Evolutionary conservation across 2,329 filamentous ascomycete genomes (phyloP).

Genomic region (Microsporum canis): DNA sequence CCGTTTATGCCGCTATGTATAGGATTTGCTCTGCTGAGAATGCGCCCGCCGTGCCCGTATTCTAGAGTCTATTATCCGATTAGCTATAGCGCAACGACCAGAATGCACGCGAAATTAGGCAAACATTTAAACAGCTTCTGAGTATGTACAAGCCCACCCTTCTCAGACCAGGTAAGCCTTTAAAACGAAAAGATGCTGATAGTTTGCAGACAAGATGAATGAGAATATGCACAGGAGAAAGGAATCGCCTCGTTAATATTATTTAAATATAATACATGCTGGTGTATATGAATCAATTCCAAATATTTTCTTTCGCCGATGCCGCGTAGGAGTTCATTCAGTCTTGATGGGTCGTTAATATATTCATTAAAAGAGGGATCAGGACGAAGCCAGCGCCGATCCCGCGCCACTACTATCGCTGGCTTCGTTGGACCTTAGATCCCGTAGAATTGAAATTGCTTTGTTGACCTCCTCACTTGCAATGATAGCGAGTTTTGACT

Average conservation of each 20-base stretch:
- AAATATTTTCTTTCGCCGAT: neutral
- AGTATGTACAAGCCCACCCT: neutral
- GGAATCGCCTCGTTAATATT: neutral
- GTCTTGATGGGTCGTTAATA: neutral
- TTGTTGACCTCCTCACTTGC: constrained; percentile 67
- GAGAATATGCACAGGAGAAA: neutral
- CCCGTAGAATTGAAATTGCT: constrained; percentile 45
- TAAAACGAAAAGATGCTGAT: neutral
- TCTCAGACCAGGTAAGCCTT: neutral
- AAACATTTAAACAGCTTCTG: neutral
- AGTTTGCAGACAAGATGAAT: neutral
- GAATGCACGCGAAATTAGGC: neutral
- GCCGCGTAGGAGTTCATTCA: neutral
- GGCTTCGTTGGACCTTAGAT: constrained; percentile 14
- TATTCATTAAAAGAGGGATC: constrained; percentile 7
- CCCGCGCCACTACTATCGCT: constrained; percentile 12
- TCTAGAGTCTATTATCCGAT: neutral
- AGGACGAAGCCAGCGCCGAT: neutral
- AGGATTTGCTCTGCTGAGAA: neutral
- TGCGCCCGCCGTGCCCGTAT: neutral
- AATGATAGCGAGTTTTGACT: constrained; percentile 61
- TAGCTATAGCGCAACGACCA: neutral
- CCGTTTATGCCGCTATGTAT: neutral
- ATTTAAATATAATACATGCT: neutral
- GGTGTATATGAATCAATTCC: neutral